These are phyloP conservation scores for Neophaeococcomyces mojaviensis DNA, from an alignment of 2,329 filamentous ascomycete genomes.

Conservation along the genomic window DNA sequence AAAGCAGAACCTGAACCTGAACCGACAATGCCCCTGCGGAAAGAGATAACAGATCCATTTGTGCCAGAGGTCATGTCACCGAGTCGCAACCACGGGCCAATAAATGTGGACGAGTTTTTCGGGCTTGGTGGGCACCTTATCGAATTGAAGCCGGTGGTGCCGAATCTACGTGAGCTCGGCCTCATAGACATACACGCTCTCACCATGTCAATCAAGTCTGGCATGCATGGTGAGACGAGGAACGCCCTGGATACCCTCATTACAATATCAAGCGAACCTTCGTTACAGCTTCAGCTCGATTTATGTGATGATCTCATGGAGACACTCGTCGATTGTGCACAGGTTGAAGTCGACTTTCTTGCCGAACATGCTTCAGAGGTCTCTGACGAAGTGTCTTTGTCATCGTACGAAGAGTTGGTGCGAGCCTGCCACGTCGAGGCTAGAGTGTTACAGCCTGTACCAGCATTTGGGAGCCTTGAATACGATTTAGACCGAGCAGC, in stretches of 20 bases:
- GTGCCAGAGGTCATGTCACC: conserved; percentile 38
- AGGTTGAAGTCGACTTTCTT: conserved; percentile 78
- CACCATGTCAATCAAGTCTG: conserved; percentile 81
- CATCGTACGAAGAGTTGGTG: conserved; percentile 79
- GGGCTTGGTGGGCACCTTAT: conserved; percentile 61
- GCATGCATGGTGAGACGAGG: conserved; percentile 82
- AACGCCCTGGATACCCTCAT: conserved; percentile 79
- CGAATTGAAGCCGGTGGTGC: conserved; percentile 65
- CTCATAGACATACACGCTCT: conserved; percentile 85
- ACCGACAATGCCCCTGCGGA: conserved; percentile 28
- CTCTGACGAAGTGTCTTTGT: conserved; percentile 75
- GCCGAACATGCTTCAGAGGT: conserved; percentile 77
- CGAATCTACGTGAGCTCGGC: conserved; percentile 68
- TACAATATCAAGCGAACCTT: conserved; percentile 58
- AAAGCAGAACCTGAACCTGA: conserved; percentile 29
- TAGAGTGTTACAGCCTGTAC: conserved; percentile 62
- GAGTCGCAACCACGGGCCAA: conserved; percentile 60
- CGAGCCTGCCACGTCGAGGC: conserved; percentile 70
- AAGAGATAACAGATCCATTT: conserved; percentile 38
- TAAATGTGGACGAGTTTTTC: conserved; percentile 59
- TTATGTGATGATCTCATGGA: conserved; percentile 85
- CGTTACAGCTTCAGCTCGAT: conserved; percentile 59
- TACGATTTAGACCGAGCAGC: conserved; percentile 82
- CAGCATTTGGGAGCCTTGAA: conserved; percentile 64
- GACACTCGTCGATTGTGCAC: conserved; percentile 79